A percentile compares a stretch with the other conserved stretches of the same genome.
Evolutionary conservation across 2,329 filamentous ascomycete species (phyloP).

Genomic region (Aureobasidium musti): DNA sequence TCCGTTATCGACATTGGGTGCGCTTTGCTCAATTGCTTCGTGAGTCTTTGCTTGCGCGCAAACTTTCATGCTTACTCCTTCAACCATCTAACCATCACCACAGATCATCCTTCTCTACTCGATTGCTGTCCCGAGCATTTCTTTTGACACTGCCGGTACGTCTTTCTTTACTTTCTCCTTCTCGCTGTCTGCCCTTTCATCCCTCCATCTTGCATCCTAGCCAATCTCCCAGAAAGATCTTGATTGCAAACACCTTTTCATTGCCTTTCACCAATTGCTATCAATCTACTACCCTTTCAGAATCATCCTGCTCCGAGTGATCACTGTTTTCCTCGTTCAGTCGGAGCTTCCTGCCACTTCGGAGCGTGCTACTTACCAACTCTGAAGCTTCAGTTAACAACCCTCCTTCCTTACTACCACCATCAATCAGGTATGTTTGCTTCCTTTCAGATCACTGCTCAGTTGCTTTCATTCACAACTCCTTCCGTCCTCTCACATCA

Average conservation of each 20-base stretch:
- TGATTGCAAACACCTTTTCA: background rate
- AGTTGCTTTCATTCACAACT: background rate
- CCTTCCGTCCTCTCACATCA: background rate
- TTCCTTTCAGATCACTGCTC: constrained; percentile 1
- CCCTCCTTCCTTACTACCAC: background rate
- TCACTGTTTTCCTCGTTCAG: background rate
- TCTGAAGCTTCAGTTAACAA: background rate
- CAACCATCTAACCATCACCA: constrained; percentile 13
- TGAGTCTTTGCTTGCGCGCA: constrained; percentile 17
- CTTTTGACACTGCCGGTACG: background rate
- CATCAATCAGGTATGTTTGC: background rate
- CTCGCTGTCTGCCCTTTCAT: background rate
- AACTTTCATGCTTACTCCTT: background rate
- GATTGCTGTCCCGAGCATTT: background rate
- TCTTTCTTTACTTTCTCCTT: background rate
- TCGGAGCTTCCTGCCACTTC: background rate
- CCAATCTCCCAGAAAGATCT: background rate
- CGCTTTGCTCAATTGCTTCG: background rate
- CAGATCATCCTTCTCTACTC: background rate
- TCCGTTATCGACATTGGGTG: background rate
- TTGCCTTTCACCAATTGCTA: background rate
- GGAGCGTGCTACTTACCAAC: background rate
- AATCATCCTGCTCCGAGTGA: background rate
- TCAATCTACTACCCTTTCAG: background rate
- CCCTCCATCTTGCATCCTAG: background rate